Base-by-base conservation (phyloP, 2,329 filamentous ascomycete genomes). In the Curvularia eragrostidis region DNA sequence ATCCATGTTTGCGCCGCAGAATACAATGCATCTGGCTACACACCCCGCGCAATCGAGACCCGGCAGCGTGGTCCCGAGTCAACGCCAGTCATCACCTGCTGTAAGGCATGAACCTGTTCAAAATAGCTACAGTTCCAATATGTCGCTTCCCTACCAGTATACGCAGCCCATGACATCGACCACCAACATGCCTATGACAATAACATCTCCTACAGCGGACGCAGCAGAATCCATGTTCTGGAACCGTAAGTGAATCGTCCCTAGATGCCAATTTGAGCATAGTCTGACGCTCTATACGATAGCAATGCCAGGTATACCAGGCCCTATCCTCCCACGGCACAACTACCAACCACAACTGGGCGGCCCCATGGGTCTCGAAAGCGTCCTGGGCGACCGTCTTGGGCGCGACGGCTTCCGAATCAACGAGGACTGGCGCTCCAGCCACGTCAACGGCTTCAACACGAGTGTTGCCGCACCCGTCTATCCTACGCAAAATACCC, bases 291-390 rank as follows among this genome's bases (percentile, higher is more conserved):
- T 18, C n/a, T 8, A 26, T n/a, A 21, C 6, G 26, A 2, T n/a
- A 52, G 49, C 79, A 0, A 76, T 80, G 12, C 72, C 75, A 1
- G 74, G 74, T 2, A 70, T 79, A 53, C 75, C 72, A 48, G 74
- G 77, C 7, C 78, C 79, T 2, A 72, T 75, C 5, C 48, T 75
- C 0, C 68, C 68, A 1, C 63, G 70, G n/a, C 69, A 58, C 39
- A 70, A 54, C 34, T 69, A 67, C 55, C 59, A 63, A 24, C n/a
- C n/a, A n/a, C 67, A 70, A 26, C 56, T 67, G 13, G 66, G 68
- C 18, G 66, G 68, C 18, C 73, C 73, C 3, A 77, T 78, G 75
- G 75, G 73, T 12, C 43, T 77, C 7, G 67, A 72, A n/a, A 73
- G 63, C 28, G 72, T 77, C 49, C 61, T 72, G 41, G 74, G 70